phyloP scores from a whole-genome alignment of 768 basidiomycete species.

The Candolleomyces aberdarensis region DNA sequence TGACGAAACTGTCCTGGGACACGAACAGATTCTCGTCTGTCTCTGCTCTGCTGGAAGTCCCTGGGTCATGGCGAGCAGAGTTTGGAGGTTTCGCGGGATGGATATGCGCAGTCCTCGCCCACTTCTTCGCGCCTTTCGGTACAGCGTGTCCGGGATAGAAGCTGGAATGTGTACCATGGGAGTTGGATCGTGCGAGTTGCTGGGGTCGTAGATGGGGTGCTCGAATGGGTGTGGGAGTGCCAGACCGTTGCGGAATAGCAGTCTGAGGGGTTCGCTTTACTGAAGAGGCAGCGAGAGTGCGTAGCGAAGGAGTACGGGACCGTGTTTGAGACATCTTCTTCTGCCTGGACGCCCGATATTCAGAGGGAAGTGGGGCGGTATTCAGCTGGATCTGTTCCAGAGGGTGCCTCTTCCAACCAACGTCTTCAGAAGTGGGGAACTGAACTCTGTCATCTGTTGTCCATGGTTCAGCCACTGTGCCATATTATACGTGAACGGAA shows the following conservation, averaged over 20 bases:
- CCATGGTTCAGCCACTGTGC: neutral
- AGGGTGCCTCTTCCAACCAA: conserved; percentile 10
- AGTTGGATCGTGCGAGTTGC: conserved; percentile 42
- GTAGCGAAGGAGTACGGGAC: conserved; percentile 20
- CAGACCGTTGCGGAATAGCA: neutral
- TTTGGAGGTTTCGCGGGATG: conserved; percentile 30
- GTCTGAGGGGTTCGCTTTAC: conserved; percentile 5
- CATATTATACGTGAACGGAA: neutral
- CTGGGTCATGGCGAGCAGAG: neutral
- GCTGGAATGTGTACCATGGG: conserved; percentile 28
- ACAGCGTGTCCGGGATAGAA: neutral
- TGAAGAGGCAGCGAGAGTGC: conserved; percentile 14
- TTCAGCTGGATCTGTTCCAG: conserved; percentile 19
- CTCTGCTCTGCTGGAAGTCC: neutral
- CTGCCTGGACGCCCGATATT: conserved; percentile 12
- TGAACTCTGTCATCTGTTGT: conserved; percentile 11
- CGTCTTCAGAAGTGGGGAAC: conserved; percentile 15
- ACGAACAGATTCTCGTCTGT: neutral
- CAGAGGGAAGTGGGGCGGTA: conserved; percentile 13
- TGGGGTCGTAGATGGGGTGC: conserved; percentile 28
- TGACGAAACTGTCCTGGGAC: neutral
- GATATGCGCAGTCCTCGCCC: conserved; percentile 66
- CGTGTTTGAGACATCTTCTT: conserved; percentile 21
- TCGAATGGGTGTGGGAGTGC: conserved; percentile 22
- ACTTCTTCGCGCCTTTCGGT: conserved; percentile 46